These are phyloP conservation scores for Fusarium phyllophilum DNA, from an alignment of 2,329 filamentous ascomycete genomes.

Conservation along the genomic window DNA sequence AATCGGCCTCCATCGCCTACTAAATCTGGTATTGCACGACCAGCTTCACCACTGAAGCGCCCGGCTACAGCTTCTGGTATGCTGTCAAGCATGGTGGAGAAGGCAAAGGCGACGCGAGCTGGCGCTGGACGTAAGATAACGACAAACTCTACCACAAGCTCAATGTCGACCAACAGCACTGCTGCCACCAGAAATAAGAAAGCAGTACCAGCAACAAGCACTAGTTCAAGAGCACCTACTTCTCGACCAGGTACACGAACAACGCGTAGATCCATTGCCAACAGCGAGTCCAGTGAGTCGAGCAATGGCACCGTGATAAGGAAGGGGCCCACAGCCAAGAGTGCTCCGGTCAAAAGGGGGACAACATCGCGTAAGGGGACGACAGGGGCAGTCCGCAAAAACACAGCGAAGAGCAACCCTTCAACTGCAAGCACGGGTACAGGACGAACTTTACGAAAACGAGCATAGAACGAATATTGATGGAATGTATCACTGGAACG, in stretches of 20 bases:
- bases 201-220: conserved; percentile 47
- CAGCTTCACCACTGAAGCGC: conserved; percentile 72
- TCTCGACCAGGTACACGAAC: conserved; percentile 57
- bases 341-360: conserved; percentile 59
- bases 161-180: conserved; percentile 52
- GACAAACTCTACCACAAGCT: conserved; percentile 55
- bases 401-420: conserved; percentile 35
- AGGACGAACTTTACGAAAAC: conserved; percentile 66
- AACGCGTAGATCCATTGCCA: conserved; percentile 64
- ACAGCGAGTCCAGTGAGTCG: conserved; percentile 71
- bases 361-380: conserved; percentile 65
- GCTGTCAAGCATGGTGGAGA: conserved; percentile 68
- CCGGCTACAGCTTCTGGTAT: conserved; percentile 56
- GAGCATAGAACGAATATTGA: conserved; percentile 49
- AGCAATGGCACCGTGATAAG: conserved; percentile 73
- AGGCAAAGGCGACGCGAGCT: conserved; percentile 66
- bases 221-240: conserved; percentile 50
- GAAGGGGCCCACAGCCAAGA: conserved; percentile 57
- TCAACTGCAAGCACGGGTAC: conserved; percentile 56
- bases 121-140: conserved; percentile 59
- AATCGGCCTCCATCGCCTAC: conserved; percentile 62
- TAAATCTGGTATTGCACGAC: conserved; percentile 67
- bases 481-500: conserved; percentile 1
- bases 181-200: conserved; percentile 49
- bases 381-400: conserved; percentile 61